Evolutionary conservation across 176 grass and related monocot genomes (phyloP), one percentile per base, ranked within the genome.

Genomic region (Aegilops sharonensis): DNA sequence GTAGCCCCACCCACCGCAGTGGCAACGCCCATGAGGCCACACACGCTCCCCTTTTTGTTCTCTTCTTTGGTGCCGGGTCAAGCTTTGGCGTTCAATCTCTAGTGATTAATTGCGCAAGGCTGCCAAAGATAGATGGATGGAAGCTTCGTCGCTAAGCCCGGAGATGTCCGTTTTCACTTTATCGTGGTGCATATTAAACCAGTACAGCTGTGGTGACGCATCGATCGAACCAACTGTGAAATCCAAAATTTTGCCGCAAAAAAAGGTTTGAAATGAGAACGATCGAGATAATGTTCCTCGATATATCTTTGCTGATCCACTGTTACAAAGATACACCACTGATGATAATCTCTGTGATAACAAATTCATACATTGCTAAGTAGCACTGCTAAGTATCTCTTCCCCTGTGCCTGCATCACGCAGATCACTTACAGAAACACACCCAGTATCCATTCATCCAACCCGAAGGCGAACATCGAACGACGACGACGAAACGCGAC

Each of bases 371-470:
- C 50, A 54, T 54, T 54, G 15, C 50, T 17, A 54, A 18, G 50
- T 54, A 54, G 18, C 15, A 52, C 14, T 17, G 48, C 48, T 52
- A 52, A 52, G 48, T 52, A 17, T 52, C 14, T 54, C 50, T 2
- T 54, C 50, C 1, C 50, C 13, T 52, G 48, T 52, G 48, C 48
- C 48, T 17, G 48, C 48, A 52, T 32, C 70, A 78, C n/a, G 82
- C 30, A 64, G 63, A 85, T 18, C 42, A 71, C 24, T 27, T 14
- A 64, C 64, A 45, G 57, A 87, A 83, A 24, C 42, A 68, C 77
- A 85, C 9, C 40, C 50, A 40, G 31, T 52, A 15, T 12, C 14
- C 56, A 15, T 17, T 6, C 65, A 32, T 67, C 45, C 70, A 3
- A 21, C 64, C 79, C 39, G 18, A 78, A 83, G 56, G 56, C 52